phyloP scores from a whole-genome alignment of 2,329 filamentous ascomycete genomes.

The Purpureocillium takamizusanense region DNA sequence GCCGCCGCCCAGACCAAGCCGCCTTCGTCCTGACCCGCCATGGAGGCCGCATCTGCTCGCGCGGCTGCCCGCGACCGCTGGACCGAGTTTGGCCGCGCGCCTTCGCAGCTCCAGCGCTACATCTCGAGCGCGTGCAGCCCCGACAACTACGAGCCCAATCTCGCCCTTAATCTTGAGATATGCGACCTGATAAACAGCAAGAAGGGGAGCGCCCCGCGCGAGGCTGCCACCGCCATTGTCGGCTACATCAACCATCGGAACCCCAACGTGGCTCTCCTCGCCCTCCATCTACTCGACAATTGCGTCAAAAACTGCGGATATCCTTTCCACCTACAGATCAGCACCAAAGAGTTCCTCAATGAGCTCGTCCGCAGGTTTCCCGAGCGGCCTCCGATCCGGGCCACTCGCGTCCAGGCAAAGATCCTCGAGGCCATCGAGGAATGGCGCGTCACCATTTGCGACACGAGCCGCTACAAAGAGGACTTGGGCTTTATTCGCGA shows the following conservation, averaged over 20 bases:
- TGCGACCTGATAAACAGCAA: slow-evolving; percentile 94
- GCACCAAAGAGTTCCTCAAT: slow-evolving; percentile 97
- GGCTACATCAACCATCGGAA: slow-evolving; percentile 95
- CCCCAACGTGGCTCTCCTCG: slow-evolving; percentile 85
- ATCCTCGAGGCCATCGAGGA: slow-evolving; percentile 96
- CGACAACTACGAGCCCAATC: slow-evolving; percentile 95
- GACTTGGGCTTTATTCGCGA: slow-evolving; percentile 93
- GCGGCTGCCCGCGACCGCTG: slow-evolving; percentile 95
- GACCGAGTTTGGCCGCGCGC: slow-evolving; percentile 67
- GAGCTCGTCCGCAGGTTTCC: slow-evolving; percentile 94
- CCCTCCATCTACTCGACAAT: slow-evolving; percentile 88
- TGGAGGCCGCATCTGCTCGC: slow-evolving; percentile 94
- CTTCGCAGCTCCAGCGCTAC: slow-evolving; percentile 86
- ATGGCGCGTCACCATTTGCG: slow-evolving; percentile 97
- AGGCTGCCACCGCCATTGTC: slow-evolving; percentile 88
- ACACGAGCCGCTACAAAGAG: slow-evolving; percentile 95
- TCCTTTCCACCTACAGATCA: slow-evolving; percentile 96
- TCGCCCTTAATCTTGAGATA: slow-evolving; percentile 93
- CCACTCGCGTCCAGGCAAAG: slow-evolving; percentile 79
- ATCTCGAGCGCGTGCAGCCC: slow-evolving; percentile 95
- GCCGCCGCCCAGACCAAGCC: neutral
- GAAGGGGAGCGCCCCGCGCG: slow-evolving; percentile 89
- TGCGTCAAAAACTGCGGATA: slow-evolving; percentile 99
- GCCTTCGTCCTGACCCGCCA: slow-evolving; percentile 16
- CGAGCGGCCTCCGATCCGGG: slow-evolving; percentile 78